These are phyloP conservation scores for Ampelomyces quisqualis DNA, from an alignment of 2,329 filamentous ascomycete genomes.

Conservation along the genomic window DNA sequence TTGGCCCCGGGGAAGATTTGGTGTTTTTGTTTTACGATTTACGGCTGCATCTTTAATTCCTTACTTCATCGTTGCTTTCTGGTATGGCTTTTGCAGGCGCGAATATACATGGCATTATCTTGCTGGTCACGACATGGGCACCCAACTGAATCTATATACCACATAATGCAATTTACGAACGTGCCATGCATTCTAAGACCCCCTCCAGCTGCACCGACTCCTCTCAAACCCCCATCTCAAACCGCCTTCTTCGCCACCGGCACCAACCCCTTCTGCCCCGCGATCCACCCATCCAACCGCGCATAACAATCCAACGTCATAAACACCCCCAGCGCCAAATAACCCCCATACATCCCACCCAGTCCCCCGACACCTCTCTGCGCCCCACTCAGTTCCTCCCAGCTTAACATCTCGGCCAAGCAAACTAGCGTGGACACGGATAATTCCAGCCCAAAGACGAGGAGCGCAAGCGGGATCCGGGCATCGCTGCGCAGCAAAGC, in stretches of 20 bases:
- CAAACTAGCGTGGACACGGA: conserved; percentile 64
- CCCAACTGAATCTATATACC: neutral
- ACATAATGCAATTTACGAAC: neutral
- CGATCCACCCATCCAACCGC: conserved; percentile 33
- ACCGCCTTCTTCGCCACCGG: conserved; percentile 34
- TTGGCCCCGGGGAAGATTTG: too few species aligned
- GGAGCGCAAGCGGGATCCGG: conserved; percentile 59
- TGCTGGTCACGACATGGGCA: neutral
- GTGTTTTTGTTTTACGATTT: conserved; percentile 2
- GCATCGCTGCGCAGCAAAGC: conserved; percentile 59
- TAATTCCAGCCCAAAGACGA: conserved; percentile 61
- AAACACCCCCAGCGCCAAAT: conserved; percentile 34
- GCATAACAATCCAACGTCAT: conserved; percentile 42
- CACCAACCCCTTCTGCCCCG: conserved; percentile 23
- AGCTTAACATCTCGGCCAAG: conserved; percentile 61
- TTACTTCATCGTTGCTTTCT: neutral
- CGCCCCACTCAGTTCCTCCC: conserved; percentile 40
- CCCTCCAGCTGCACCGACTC: neutral
- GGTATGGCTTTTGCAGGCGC: neutral
- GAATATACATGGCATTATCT: neutral
- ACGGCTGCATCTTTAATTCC: conserved; percentile 3
- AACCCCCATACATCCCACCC: conserved; percentile 44
- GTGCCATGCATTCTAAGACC: neutral
- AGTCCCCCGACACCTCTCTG: conserved; percentile 34
- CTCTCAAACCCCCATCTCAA: conserved; percentile 1